These are phyloP conservation scores for Nadsonia commutata DNA, from an alignment of 1,139 yeast genomes.

Conservation along the genomic window DNA sequence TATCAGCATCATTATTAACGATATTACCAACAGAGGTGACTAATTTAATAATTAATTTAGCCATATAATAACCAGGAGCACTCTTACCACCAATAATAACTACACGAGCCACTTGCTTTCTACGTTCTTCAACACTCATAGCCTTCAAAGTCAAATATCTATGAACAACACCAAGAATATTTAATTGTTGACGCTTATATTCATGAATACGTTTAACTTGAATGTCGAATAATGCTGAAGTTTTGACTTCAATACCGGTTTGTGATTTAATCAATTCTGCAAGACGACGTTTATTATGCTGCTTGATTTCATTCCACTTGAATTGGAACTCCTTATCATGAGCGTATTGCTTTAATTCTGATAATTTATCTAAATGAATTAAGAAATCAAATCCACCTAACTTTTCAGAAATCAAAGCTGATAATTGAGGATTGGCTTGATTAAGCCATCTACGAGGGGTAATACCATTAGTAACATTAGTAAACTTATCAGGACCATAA, in stretches of 20 bases:
- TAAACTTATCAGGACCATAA: slow-evolving; percentile 70
- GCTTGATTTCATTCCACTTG: slow-evolving; percentile 61
- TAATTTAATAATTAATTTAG: slow-evolving; percentile 76
- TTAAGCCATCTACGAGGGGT: slow-evolving; percentile 95
- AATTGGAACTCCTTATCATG: slow-evolving; percentile 55
- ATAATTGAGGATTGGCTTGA: slow-evolving; percentile 78
- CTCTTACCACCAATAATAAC: slow-evolving; percentile 87
- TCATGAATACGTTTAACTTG: slow-evolving; percentile 95
- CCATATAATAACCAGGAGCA: slow-evolving; percentile 95
- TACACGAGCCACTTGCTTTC: slow-evolving; percentile 59
- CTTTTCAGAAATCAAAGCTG: slow-evolving; percentile 55
- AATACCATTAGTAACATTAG: slow-evolving; percentile 87
- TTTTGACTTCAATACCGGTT: slow-evolving; percentile 54
- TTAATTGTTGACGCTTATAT: slow-evolving; percentile 88
- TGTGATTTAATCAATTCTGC: slow-evolving; percentile 55
- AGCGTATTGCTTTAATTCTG: slow-evolving; percentile 49
- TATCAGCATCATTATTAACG: slow-evolving; percentile 60
- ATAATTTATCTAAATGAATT: slow-evolving; percentile 53
- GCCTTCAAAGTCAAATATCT: slow-evolving; percentile 67
- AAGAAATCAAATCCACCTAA: slow-evolving; percentile 57
- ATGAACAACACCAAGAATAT: slow-evolving; percentile 76
- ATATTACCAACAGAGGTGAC: slow-evolving; percentile 71
- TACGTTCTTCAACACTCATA: slow-evolving; percentile 50
- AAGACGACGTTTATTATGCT: slow-evolving; percentile 51
- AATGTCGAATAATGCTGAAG: slow-evolving; percentile 65